Evolutionary conservation across 2,329 filamentous ascomycete genomes (phyloP), one percentile per base, ranked within the genome.

Genomic region (Exophiala sp.): DNA sequence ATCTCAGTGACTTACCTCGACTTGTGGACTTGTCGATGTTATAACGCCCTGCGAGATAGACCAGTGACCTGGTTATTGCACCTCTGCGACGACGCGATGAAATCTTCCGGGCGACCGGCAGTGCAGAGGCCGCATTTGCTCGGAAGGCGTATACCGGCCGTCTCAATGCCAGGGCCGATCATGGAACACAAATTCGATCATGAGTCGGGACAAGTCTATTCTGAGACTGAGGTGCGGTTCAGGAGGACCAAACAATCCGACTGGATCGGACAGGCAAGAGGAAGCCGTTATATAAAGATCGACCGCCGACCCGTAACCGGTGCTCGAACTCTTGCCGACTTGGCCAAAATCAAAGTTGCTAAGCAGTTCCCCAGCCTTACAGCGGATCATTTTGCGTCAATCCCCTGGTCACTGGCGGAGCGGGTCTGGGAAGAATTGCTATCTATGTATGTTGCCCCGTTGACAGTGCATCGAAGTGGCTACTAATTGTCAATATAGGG

Each of bases 341-440:
- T 59, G 33, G 57, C 60, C n/a, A 47, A 45, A 21, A 51, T 42
- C 47, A 56, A 53, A 40, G 34, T 62, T 9, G 55, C 55, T n/a
- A 41, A 12, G 11, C 69, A 75, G 48, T 72, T 75, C 51, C 68
- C 70, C 9, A 62, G 49, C 18, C 50, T 76, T 14, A 68, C 64
- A 1, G 43, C 63, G 1, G 64, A 65, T 2, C 61, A 72, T 51
- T 73, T 76, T 58, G 61, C 58, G 4, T 51, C 63, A 38, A 52
- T 76, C 1, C 72, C 72, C 1, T 75, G 72, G 72, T 54, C 56
- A 14, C 57, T 75, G 43, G 73, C 72, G 1, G 57, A 63, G 39
- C 66, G 69, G 38, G 53, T 76, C 6, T 75, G 73, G 72, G 63
- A 71, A 10, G 66, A 63, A 45, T 52, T 75, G 12, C 57, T 64